Percentiles rank a stretch among this genome's conserved stretches.
Conservation (phyloP, 306 rosid species). For the Dalbergia cultrata region DNA sequence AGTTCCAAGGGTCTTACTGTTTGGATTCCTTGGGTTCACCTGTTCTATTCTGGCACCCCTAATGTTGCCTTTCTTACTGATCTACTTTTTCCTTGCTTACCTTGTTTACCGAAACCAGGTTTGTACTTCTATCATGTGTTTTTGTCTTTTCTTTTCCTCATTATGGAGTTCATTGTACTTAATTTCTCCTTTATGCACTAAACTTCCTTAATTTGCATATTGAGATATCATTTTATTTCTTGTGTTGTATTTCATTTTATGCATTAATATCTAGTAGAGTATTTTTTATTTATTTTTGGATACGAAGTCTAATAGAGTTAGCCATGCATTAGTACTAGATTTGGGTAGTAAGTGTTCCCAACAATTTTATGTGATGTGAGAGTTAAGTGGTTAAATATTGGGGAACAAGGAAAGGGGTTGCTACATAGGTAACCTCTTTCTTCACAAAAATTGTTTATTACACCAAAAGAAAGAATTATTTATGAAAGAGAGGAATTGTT, state of each 20-base stretch:
- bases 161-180: slow-evolving; percentile 31
- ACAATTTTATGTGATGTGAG: slow-evolving; percentile 21
- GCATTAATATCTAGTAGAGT: slow-evolving; percentile 14
- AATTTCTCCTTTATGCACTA: slow-evolving; percentile 22
- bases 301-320: not conserved
- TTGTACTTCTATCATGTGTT: slow-evolving; percentile 37
- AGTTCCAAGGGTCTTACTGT: slow-evolving; percentile 80
- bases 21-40: slow-evolving; percentile 91
- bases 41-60: slow-evolving; percentile 91
- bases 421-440: slow-evolving; percentile 24
- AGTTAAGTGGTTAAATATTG: slow-evolving; percentile 24
- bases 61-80: slow-evolving; percentile 83
- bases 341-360: slow-evolving; percentile 5
- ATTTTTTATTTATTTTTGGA: too few species aligned
- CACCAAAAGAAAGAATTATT: not conserved
- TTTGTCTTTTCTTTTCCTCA: slow-evolving; percentile 18
- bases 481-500: slow-evolving; percentile 24
- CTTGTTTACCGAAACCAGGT: slow-evolving; percentile 95
- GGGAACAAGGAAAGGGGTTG: not conserved
- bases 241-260: slow-evolving; percentile 28
- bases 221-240: slow-evolving; percentile 16
- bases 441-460: not conserved
- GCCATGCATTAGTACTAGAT: slow-evolving; percentile 6
- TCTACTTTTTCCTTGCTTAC: slow-evolving; percentile 90
- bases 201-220: slow-evolving; percentile 6